Base-by-base conservation (phyloP, 2,329 filamentous ascomycete genomes). In the Fusarium nelsonii region DNA sequence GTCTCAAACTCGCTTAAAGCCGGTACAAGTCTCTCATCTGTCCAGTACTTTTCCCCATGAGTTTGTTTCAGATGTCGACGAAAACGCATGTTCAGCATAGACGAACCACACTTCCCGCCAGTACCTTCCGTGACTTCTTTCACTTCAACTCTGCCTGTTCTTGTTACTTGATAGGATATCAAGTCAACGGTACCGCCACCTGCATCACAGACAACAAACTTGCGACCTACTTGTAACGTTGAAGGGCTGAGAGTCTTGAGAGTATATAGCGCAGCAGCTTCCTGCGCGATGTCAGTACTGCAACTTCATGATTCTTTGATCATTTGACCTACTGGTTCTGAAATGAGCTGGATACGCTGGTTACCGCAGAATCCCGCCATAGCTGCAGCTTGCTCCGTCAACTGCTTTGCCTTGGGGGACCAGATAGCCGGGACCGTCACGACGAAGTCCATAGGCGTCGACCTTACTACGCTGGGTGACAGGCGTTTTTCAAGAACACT, bases 401-500 rank as follows among this genome's bases (percentile, higher is more conserved):
- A 81, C 41, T 85, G 79, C 52, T 85, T 87, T 32, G 86, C 85
- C 7, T 78, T 78, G 44, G 87, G 85, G 37, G 83, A 85, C 87
- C 87, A 89, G 9, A 89, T 85, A 7, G 86, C 86, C 1, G 87
- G 87, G 1, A 88, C 85, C 0, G 87, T 87, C 20, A 88, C 76
- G 44, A 88, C 81, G 58, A 87, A 87, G 55, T 88, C 81, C 64
- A 86, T 80, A 0, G 82, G 79, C 0, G 79, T 85, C 18, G 76
- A 81, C 6, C 76, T 75, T 7, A 86, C 75, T 20, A 84, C 78
- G 3, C 77, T 77, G 2, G 75, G 73, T 3, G 82, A 82, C 2
- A 87, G 73, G 6, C 80, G 78, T 39, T 79, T 74, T 41, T 81
- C 76, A 16, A 88, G 74, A 1, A 80, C 78, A 46, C 79, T 77